phyloP scores from a whole-genome alignment of 179 eudicot genomes.

The Actinidia arguta region DNA sequence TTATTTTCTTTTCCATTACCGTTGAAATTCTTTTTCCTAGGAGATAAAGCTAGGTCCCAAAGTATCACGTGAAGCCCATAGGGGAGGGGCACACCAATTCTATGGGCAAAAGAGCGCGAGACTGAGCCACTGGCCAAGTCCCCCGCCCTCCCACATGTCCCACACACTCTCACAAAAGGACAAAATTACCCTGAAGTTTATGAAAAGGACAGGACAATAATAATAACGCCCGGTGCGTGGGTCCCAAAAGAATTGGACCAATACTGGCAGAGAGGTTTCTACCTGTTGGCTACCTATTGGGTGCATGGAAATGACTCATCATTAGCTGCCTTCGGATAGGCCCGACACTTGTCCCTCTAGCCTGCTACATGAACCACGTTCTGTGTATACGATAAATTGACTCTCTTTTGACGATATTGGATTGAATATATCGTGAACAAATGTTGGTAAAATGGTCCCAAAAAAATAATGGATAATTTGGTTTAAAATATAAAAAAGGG shows the following conservation, averaged over 20 bases:
- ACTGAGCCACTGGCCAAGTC: neutral
- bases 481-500: too few species aligned
- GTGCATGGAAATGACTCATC: neutral
- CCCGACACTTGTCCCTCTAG: neutral
- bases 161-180: neutral
- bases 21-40: too few species aligned
- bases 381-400: neutral
- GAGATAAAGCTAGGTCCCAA: neutral
- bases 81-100: neutral
- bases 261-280: neutral
- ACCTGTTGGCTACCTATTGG: neutral
- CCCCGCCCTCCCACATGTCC: neutral
- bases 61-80: neutral
- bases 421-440: too few species aligned
- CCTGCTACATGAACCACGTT: neutral
- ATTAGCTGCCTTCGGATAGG: neutral
- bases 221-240: neutral
- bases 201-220: neutral
- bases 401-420: neutral
- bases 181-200: neutral
- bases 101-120: neutral
- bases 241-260: neutral
- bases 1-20: too few species aligned
- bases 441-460: too few species aligned
- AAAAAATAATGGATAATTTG: too few species aligned